Evolutionary conservation across 2,329 filamentous ascomycete genomes (phyloP).

Genomic region (Paramyrothecium roridum): DNA sequence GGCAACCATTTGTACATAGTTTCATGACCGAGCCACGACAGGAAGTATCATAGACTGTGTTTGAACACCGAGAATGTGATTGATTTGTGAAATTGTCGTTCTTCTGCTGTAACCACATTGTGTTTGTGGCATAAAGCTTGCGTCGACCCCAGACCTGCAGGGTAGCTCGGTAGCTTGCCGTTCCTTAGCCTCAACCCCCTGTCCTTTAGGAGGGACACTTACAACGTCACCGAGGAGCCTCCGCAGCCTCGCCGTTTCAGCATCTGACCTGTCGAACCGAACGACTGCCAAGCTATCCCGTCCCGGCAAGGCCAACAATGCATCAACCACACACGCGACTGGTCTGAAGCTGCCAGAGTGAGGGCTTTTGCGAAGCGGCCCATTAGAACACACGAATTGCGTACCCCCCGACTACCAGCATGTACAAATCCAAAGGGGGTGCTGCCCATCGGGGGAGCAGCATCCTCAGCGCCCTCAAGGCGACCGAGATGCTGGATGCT

Average conservation of each 20-base stretch:
- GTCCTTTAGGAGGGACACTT: background rate
- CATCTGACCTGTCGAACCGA: background rate
- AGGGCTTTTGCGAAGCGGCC: background rate
- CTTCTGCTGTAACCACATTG: no score
- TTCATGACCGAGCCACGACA: no score
- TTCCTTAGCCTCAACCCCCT: background rate
- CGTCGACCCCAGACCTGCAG: no score
- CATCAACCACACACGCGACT: background rate
- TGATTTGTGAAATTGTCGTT: no score
- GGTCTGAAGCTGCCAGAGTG: background rate
- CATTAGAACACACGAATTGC: background rate
- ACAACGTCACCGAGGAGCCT: background rate
- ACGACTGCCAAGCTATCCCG: background rate
- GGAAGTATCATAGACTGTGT: no score
- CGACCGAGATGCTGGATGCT: slow-evolving; percentile 74
- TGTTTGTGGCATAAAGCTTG: no score
- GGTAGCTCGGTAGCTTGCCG: no score
- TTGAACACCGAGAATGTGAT: no score
- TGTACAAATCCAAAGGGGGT: slow-evolving; percentile 42
- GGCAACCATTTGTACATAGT: no score
- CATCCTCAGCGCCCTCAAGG: slow-evolving; percentile 74
- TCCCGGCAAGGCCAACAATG: background rate
- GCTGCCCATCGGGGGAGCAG: slow-evolving; percentile 38
- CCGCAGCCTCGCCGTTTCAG: background rate
- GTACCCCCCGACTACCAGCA: slow-evolving; percentile 14